Percentiles rank a stretch among this genome's conserved stretches.
phyloP scores from a whole-genome alignment of 2,329 filamentous ascomycete species.

The Diaporthe helianthi region DNA sequence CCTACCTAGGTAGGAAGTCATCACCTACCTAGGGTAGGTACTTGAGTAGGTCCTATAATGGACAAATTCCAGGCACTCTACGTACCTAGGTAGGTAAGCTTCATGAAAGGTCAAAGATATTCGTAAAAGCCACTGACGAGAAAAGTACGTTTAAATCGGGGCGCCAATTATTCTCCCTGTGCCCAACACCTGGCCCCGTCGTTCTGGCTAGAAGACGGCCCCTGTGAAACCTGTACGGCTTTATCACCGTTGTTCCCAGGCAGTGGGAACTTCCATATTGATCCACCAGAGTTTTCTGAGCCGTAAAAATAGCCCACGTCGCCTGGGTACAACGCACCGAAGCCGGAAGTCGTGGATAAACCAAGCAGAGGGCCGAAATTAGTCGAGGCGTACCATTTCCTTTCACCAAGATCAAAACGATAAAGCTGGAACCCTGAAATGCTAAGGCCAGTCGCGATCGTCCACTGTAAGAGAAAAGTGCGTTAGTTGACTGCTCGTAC shows the following conservation, averaged over 20 bases:
- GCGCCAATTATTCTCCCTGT: not conserved
- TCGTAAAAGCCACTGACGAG: not conserved
- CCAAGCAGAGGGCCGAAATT: conserved; percentile 10
- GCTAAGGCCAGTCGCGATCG: not conserved
- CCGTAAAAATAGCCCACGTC: conserved; percentile 9
- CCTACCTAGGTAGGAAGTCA: too few relatives aligned
- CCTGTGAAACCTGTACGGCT: not conserved
- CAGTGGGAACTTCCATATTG: conserved; percentile 3
- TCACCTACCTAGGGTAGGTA: too few relatives aligned
- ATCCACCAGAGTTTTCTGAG: not conserved
- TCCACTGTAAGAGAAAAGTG: not conserved
- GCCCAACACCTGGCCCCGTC: conserved; percentile 19
- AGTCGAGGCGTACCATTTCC: conserved; percentile 1
- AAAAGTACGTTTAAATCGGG: not conserved
- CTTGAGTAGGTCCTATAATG: too few relatives aligned
- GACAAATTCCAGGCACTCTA: too few relatives aligned
- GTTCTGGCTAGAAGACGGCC: not conserved
- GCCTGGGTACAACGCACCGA: conserved; percentile 8
- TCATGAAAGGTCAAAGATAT: not conserved
- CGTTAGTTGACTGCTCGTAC: not conserved
- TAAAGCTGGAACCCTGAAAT: not conserved
- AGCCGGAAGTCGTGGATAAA: not conserved
- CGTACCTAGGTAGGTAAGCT: too few relatives aligned
- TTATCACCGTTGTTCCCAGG: not conserved
- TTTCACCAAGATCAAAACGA: not conserved